phyloP scores from a whole-genome alignment of 345 rosid genomes.

The Pistacia atlantica region DNA sequence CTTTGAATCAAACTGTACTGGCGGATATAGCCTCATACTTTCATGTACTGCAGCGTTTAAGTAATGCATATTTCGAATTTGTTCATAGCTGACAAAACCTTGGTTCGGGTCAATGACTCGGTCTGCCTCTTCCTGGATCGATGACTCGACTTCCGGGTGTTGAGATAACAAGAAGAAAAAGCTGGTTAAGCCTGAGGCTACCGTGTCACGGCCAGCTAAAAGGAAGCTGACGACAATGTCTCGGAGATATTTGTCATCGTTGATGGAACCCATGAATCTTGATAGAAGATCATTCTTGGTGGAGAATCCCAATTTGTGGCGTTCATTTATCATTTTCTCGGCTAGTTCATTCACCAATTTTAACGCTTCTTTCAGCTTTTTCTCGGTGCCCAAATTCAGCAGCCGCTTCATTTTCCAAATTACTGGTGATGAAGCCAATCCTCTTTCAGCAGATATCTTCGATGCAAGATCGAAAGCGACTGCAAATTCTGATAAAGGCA shows the following conservation, averaged over 20 bases:
- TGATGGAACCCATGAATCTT: constrained; percentile 56
- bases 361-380: constrained; percentile 51
- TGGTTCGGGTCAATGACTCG: constrained; percentile 37
- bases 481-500: constrained; percentile 54
- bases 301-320: constrained; percentile 37
- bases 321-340: constrained; percentile 42
- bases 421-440: constrained; percentile 39
- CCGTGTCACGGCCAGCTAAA: constrained; percentile 80
- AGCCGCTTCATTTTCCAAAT: constrained; percentile 60
- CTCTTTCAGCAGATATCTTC: constrained; percentile 51
- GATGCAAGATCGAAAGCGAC: constrained; percentile 64
- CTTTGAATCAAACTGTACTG: constrained; percentile 80
- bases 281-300: constrained; percentile 54
- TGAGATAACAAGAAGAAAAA: constrained; percentile 61
- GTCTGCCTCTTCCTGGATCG: constrained; percentile 49
- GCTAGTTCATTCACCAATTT: constrained; percentile 48
- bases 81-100: constrained; percentile 31
- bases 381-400: constrained; percentile 63
- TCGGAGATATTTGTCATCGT: constrained; percentile 58
- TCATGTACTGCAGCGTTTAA: constrained; percentile 62
- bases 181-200: constrained; percentile 64
- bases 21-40: constrained; percentile 68
- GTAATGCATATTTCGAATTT: constrained; percentile 56
- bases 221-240: constrained; percentile 73
- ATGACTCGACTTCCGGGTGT: constrained; percentile 48